These are phyloP conservation scores for Pseudonectria buxi DNA, from an alignment of 2,329 filamentous ascomycete genomes.

Conservation along the genomic window DNA sequence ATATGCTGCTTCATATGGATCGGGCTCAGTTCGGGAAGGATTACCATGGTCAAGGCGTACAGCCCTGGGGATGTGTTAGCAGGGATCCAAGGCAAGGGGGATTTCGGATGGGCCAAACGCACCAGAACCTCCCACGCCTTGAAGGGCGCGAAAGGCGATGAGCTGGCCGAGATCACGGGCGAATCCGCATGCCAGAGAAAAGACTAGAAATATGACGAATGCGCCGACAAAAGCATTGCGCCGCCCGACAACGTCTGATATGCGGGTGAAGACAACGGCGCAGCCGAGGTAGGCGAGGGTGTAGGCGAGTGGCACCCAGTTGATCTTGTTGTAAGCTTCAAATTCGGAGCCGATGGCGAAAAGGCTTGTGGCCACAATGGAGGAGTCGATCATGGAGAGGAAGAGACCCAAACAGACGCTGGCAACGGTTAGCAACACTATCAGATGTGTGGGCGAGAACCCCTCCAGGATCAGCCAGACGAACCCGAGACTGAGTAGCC, in stretches of 20 bases:
- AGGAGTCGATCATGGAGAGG: slow-evolving; percentile 52
- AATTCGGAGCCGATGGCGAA: slow-evolving; percentile 50
- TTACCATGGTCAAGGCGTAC: slow-evolving; percentile 51
- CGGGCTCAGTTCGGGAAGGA: slow-evolving; percentile 45
- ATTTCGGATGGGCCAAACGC: slow-evolving; percentile 6
- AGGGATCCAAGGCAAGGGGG: not conserved
- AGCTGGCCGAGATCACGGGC: slow-evolving; percentile 32
- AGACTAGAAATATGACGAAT: slow-evolving; percentile 48
- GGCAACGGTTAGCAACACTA: not conserved
- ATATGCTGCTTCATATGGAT: slow-evolving; percentile 34
- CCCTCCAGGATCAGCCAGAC: slow-evolving; percentile 1
- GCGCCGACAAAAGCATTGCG: slow-evolving; percentile 43
- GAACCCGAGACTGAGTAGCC: slow-evolving; percentile 28
- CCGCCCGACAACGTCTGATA: slow-evolving; percentile 50
- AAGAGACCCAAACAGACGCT: slow-evolving; percentile 48
- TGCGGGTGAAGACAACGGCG: slow-evolving; percentile 47
- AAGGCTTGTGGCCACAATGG: slow-evolving; percentile 53
- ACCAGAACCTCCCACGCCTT: slow-evolving; percentile 48
- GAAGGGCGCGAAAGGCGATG: slow-evolving; percentile 42
- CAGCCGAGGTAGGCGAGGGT: slow-evolving; percentile 51
- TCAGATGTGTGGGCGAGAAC: not conserved
- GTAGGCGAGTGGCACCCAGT: slow-evolving; percentile 51
- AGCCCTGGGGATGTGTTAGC: slow-evolving; percentile 28
- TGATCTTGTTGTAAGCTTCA: slow-evolving; percentile 35
- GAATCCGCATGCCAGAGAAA: slow-evolving; percentile 48